Conservation (phyloP, 2,329 filamentous ascomycete genomes). For the Amauroascus verrucosus region DNA sequence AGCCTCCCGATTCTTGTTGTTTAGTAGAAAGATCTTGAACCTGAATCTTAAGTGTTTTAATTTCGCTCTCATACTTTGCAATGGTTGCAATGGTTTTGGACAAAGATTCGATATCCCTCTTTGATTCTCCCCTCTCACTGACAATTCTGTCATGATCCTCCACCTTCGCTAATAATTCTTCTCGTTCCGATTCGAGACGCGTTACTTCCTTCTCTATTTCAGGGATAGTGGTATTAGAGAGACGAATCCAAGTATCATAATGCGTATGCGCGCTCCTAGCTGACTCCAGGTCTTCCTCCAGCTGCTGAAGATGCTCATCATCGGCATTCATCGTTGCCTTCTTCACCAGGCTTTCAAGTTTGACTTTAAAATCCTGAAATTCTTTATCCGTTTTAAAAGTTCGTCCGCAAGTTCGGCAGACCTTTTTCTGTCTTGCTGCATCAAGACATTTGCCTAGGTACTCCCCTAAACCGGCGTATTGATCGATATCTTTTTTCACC, state of each 20-base stretch:
- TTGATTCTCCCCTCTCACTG: slow-evolving; percentile 51
- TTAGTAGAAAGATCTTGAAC: slow-evolving; percentile 65
- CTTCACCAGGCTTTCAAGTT: slow-evolving; percentile 49
- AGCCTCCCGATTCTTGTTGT: slow-evolving; percentile 56
- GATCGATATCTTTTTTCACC: slow-evolving; percentile 53
- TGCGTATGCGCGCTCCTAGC: slow-evolving; percentile 54
- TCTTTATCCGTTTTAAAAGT: slow-evolving; percentile 52
- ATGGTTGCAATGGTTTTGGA: slow-evolving; percentile 68
- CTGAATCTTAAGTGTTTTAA: slow-evolving; percentile 59
- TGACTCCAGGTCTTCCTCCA: slow-evolving; percentile 52
- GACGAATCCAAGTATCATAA: slow-evolving; percentile 63
- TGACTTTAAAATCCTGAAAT: slow-evolving; percentile 53
- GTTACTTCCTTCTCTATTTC: slow-evolving; percentile 54
- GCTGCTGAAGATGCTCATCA: slow-evolving; percentile 51
- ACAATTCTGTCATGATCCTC: slow-evolving; percentile 60
- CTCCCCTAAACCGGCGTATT: slow-evolving; percentile 56
- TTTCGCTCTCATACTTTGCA: slow-evolving; percentile 59
- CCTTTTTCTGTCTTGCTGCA: slow-evolving; percentile 55
- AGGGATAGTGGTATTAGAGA: slow-evolving; percentile 60
- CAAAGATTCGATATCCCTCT: slow-evolving; percentile 64
- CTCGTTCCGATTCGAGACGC: slow-evolving; percentile 52
- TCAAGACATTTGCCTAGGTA: slow-evolving; percentile 62
- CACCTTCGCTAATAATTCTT: slow-evolving; percentile 49
- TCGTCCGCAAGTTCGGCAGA: slow-evolving; percentile 67
- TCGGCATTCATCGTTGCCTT: slow-evolving; percentile 43